These are phyloP conservation scores for Aspergillus fumigatus DNA, from an alignment of 2,329 filamentous ascomycete species.

Conservation along the genomic window DNA sequence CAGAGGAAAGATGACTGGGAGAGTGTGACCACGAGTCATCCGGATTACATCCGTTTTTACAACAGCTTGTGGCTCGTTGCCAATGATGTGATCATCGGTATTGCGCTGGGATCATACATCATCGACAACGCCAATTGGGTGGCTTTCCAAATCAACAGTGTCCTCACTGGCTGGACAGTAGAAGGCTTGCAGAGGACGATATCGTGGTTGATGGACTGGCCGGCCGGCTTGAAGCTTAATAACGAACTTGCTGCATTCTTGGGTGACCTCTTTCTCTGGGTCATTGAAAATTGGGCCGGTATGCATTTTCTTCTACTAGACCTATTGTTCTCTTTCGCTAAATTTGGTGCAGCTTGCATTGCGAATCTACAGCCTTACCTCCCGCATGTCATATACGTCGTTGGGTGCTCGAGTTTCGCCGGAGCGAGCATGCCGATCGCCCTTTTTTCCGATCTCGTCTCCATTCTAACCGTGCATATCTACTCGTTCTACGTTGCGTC, in stretches of 20 bases:
- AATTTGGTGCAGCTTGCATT: conserved; percentile 60
- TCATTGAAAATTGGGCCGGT: conserved; percentile 97
- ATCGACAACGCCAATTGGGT: conserved; percentile 90
- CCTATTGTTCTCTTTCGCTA: conserved; percentile 3
- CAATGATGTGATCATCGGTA: conserved; percentile 98
- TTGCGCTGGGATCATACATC: conserved; percentile 92
- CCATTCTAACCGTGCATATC: conserved; percentile 87
- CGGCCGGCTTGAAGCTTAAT: conserved; percentile 91
- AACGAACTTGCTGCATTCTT: conserved; percentile 89
- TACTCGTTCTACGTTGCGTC: conserved; percentile 98
- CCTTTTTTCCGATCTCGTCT: conserved; percentile 88
- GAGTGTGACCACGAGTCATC: conserved; percentile 89
- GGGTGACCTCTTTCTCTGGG: conserved; percentile 94
- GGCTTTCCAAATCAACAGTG: conserved; percentile 68
- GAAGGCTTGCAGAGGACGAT: conserved; percentile 85
- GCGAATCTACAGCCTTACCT: conserved; percentile 70
- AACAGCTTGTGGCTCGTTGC: conserved; percentile 98
- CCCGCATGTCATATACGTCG: conserved; percentile 83
- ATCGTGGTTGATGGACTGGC: conserved; percentile 92
- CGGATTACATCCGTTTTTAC: conserved; percentile 98
- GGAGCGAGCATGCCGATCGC: conserved; percentile 97
- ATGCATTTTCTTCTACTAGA: conserved; percentile 20
- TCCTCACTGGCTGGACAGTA: conserved; percentile 79
- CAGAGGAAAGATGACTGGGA: conserved; percentile 89
- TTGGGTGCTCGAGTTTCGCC: conserved; percentile 91